phyloP scores from a whole-genome alignment of 2,329 filamentous ascomycete genomes.

The Penicillium freii region DNA sequence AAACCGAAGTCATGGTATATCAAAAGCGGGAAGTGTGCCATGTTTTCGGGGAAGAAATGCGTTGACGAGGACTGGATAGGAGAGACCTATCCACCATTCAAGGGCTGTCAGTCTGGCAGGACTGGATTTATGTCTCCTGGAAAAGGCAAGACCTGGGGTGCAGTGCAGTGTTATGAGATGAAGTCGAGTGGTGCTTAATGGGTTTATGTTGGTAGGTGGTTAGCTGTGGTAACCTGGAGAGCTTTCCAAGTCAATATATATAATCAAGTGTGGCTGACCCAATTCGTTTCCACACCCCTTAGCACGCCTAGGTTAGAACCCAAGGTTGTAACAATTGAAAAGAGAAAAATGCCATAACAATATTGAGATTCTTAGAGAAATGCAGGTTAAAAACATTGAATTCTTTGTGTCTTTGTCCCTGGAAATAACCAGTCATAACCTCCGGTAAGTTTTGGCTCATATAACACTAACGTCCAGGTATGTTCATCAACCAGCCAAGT shows the following conservation, averaged over 20 bases:
- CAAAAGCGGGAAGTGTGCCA: neutral
- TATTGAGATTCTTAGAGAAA: neutral
- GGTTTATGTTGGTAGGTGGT: too few relatives aligned
- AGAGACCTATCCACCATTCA: neutral
- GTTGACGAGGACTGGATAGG: neutral
- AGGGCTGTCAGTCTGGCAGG: neutral
- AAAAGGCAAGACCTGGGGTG: neutral
- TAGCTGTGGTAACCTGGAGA: too few relatives aligned
- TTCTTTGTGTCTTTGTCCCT: neutral
- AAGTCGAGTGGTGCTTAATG: too few relatives aligned
- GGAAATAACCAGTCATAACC: neutral
- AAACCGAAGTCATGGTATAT: neutral
- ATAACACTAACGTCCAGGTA: fast-evolving
- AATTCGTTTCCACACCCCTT: neutral
- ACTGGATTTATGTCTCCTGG: neutral
- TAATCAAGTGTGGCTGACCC: neutral
- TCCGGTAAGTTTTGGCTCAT: too few relatives aligned
- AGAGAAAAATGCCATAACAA: too few relatives aligned
- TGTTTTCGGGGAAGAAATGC: neutral
- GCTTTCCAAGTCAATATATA: neutral
- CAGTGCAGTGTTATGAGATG: neutral
- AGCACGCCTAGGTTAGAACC: neutral
- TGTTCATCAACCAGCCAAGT: constrained; percentile 22
- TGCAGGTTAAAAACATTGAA: neutral
- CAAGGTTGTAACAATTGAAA: neutral